These are phyloP conservation scores for Cryptomeria japonica DNA, from an alignment of 75 land plant species.

Conservation along the genomic window DNA sequence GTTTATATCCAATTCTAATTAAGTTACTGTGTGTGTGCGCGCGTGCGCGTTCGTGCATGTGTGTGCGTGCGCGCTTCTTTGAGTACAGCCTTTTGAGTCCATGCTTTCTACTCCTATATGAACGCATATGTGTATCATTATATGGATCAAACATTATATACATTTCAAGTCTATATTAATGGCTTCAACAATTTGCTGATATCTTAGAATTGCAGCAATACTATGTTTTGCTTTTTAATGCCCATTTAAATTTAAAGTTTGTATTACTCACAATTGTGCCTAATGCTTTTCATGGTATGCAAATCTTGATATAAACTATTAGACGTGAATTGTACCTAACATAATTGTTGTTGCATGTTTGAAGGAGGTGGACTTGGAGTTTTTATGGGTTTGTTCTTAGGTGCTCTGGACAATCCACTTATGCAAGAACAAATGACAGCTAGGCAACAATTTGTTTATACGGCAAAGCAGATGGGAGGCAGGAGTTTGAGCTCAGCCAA, in stretches of 20 bases:
- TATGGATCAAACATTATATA: no score
- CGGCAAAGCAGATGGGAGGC: constrained; percentile 85
- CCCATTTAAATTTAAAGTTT: neutral
- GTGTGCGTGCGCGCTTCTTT: no score
- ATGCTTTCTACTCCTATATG: no score
- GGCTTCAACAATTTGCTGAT: neutral
- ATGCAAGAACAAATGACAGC: constrained; percentile 81
- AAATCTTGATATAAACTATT: neutral
- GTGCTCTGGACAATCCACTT: constrained; percentile 82
- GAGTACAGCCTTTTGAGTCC: no score
- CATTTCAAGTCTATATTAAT: neutral
- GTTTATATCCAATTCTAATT: no score
- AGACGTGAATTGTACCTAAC: neutral
- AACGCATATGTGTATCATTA: no score
- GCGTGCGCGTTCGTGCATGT: no score
- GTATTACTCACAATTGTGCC: neutral
- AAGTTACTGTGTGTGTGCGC: no score
- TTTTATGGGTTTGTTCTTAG: constrained; percentile 88
- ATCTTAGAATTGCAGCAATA: neutral
- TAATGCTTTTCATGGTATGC: neutral
- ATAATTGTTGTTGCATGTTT: constrained; percentile 7
- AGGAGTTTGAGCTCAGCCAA: constrained; percentile 83
- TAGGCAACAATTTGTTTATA: constrained; percentile 70
- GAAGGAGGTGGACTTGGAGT: constrained; percentile 96
- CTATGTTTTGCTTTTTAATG: neutral